phyloP scores from a whole-genome alignment of 1,139 yeast species.

The Magnusiomyces clavatus region DNA sequence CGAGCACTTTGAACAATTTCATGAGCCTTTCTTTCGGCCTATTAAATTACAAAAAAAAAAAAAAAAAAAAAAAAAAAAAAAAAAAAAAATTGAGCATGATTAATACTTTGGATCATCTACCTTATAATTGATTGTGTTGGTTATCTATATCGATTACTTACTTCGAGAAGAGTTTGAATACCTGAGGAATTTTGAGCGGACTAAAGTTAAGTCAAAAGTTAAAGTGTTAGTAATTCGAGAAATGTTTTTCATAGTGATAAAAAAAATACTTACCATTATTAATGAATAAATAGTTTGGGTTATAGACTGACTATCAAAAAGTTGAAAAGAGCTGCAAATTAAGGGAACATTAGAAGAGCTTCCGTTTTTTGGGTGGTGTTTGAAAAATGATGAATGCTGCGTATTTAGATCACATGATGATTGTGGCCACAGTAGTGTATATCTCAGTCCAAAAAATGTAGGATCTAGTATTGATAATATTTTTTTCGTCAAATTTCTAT shows the following conservation, averaged over 20 bases:
- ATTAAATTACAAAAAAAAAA: background rate
- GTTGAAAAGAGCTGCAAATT: too few relatives aligned
- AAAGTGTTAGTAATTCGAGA: background rate
- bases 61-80: background rate
- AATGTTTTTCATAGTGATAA: background rate
- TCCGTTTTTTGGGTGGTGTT: background rate
- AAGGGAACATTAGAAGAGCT: too few relatives aligned
- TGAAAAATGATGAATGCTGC: slow-evolving; percentile 8
- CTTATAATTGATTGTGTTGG: background rate
- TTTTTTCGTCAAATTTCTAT: too few relatives aligned
- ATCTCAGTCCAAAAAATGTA: too few relatives aligned
- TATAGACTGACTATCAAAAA: background rate
- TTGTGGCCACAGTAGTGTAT: too few relatives aligned
- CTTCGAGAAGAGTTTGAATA: slow-evolving; percentile 38
- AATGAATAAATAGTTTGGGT: background rate
- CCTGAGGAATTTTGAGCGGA: slow-evolving; percentile 39
- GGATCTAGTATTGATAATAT: too few relatives aligned
- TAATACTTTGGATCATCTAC: too few relatives aligned
- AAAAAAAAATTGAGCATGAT: slow-evolving; percentile 6
- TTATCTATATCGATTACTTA: slow-evolving; percentile 11
- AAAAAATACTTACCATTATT: slow-evolving; percentile 8
- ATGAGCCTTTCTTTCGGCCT: slow-evolving; percentile 96
- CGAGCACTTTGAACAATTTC: slow-evolving; percentile 90
- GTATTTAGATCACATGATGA: too few relatives aligned
- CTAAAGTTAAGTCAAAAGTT: slow-evolving; percentile 17